Base-by-base conservation (phyloP, 2,329 filamentous ascomycete species). In the Alternaria angustiovoidea region DNA sequence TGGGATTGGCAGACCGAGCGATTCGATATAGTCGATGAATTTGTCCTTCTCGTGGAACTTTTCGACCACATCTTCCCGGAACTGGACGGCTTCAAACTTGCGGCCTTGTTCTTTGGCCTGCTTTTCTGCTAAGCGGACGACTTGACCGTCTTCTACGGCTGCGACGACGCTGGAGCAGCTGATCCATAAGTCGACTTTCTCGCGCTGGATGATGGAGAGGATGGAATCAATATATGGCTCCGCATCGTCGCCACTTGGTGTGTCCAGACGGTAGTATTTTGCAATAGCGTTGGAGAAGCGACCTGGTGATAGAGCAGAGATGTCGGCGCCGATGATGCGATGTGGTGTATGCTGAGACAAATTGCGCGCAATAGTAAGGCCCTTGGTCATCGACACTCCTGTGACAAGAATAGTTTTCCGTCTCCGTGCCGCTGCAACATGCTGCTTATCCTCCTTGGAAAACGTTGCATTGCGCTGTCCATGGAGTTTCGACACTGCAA, bases 351-450 rank as follows among this genome's bases (percentile, higher is more conserved):
- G 76, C 20, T 83, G 78, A 66, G 89, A 83, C 75, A 93, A 90
- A 4, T 86, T 76, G 34, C 91, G 85, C 5, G 90, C 89, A 8
- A 94, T 79, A 0, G 82, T 80, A 3, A 93, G 81, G 4, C 90
- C 91, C 73, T 92, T 91, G 43, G 86, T 83, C 85, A 92, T 93
- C 46, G 87, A 87, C 3, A 93, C 83, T 2, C 91, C 91, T 0
- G 91, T 93, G 42, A 94, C 85, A 14, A 94, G 83, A 36, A 93
- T 80, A 0, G 85, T 90, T 54, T 82, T 84, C 36, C 57, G 63
- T 61, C 72, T 34, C 71, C 70, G 52, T 26, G 62, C 59, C 61
- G 62, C 55, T 18, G 65, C 65, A 51, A 63, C 62, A 64, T 68
- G 66, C 51, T 62, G 56, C 63, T 59, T 65, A 39, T 70, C 59